A percentile compares a stretch with the other conserved stretches of the same genome.
These are phyloP conservation scores for Aureobasidium mangrovei DNA, from an alignment of 2,329 filamentous ascomycete species.

Conservation along the genomic window DNA sequence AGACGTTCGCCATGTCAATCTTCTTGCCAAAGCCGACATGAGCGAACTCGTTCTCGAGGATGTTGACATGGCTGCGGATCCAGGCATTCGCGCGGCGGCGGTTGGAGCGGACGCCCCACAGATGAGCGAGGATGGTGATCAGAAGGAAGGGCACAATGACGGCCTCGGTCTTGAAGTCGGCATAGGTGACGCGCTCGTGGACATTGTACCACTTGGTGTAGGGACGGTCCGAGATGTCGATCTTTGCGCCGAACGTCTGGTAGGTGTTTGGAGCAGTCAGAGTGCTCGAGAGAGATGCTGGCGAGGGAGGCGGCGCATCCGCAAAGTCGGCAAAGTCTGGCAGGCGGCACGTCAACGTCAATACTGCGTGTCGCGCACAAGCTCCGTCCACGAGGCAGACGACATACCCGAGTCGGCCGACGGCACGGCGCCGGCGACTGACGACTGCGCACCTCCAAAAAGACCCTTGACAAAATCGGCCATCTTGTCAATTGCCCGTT, in stretches of 20 bases:
- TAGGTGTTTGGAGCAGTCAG: conserved; percentile 34
- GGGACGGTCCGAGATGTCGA: conserved; percentile 44
- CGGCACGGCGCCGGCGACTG: conserved; percentile 34
- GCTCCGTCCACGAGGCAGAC: conserved; percentile 14
- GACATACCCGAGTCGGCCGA: conserved; percentile 56
- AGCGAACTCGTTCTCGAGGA: conserved; percentile 74
- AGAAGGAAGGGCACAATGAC: conserved; percentile 68
- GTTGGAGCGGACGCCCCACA: conserved; percentile 74
- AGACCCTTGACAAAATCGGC: conserved; percentile 55
- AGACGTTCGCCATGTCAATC: conserved; percentile 35
- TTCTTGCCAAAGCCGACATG: conserved; percentile 67
- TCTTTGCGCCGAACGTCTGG: conserved; percentile 36
- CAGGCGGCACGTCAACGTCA: conserved; percentile 15
- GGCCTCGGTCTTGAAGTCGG: conserved; percentile 83
- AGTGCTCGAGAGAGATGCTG: conserved; percentile 38
- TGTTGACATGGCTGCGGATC: conserved; percentile 63
- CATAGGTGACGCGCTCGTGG: conserved; percentile 76
- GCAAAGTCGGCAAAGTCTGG: conserved; percentile 93
- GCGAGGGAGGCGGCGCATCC: conserved; percentile 58
- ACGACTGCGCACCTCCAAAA: conserved; percentile 59
- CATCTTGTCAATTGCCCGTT: conserved; percentile 24
- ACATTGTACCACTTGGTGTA: conserved; percentile 96
- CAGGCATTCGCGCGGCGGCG: conserved; percentile 70
- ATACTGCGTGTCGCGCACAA: not conserved
- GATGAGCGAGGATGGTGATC: conserved; percentile 66